Evolutionary conservation across 2,329 filamentous ascomycete species (phyloP), one percentile per base, ranked within the genome.

Genomic region (Botrytis cinerea): DNA sequence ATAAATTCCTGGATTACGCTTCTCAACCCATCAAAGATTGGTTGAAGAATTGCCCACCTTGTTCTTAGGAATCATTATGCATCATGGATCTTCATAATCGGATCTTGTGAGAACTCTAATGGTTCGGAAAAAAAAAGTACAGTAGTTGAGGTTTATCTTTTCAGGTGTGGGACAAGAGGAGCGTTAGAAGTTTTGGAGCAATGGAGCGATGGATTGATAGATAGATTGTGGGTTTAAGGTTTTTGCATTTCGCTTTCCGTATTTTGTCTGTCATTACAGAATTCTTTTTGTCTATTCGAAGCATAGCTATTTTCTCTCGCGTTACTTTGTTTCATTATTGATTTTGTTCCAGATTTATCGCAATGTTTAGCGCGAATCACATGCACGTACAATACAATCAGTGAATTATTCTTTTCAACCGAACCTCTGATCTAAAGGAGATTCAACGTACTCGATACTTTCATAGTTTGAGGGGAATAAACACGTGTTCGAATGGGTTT

Each of bases 1-100:
- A 63, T 22, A 63, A 45, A 20, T 63, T 63, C 16, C 25, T 63
- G 3, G 60, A 63, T 43, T 63, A 63, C 43, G 60, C 60, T 43
- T 63, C 38, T 10, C 60, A 63, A 1, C 38, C 60, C 4, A 10
- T 63, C 25, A 43, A 63, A 16, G n/a, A 40, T 63, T 63, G 60
- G 38, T 40, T 63, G 25, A n/a, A 63, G 22, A 40, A 4, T 63
- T 63, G 60, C n/a, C 38, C 60, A 18, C 25, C 38, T 12, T 63
- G 60, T 43, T 28, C 38, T 63, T 43, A 61, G 35, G 5, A 3
- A 20, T 18, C 18, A 18, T 28, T 51, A 16, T 14, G 12, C 16
- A 45, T 45, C 1, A 18, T 18, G 6, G 16, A 1, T 28, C 9
- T 18, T 18, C 14, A 57, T 4, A 28, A 25, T 25, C 14, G 28